Base-by-base conservation (phyloP, 1,284 basidiomycete genomes). In the Ceratobasidium papillatum region DNA sequence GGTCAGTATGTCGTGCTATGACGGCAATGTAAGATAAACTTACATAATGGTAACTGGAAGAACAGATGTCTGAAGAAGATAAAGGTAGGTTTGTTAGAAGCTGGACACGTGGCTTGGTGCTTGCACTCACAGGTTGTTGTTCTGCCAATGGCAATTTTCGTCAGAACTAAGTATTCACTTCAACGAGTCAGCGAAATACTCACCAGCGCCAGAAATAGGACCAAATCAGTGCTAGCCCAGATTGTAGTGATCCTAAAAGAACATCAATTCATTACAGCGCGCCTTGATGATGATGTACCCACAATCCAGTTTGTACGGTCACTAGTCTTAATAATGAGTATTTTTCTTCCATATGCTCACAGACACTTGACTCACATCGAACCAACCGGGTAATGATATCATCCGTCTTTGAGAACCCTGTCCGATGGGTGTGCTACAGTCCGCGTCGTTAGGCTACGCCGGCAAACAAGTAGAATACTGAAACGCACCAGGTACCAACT, bases 381-480 rank as follows among this genome's bases (percentile, higher is more conserved):
- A 86, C 86, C 63, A 87, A 84, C 59, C 79, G 81, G 78, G 83
- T 82, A 32, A 84, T 79, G 30, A 82, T 76, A 74, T 82, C 82
- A 65, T 84, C 82, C 0, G 82, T 83, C 4, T 78, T 77, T 32
- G 79, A 77, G 62, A 82, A 82, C 4, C 82, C 82, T 1, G 82
- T 82, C 75, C 83, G 86, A 77, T 86, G 83, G 59, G 79, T 82
- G 74, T 81, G 80, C 85, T 86, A 22, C 22, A 49, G 38, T 54
- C 30, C 19, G 22, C 41, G 51, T 49, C 43, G 22, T 64, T 34
- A 75, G 22, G 17, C 17, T 7, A 27, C 25, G 17, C 3, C 0
- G 1, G 12, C 34, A 22, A 27, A 11, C 7, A 22, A 7, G 25
- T 8, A 22, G 19, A 25, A 12, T n/a, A 34, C 30, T 25, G 19